Evolutionary conservation across 345 rosid genomes (phyloP), one percentile per base, ranked within the genome.

Genomic region (Excoecaria agallocha): DNA sequence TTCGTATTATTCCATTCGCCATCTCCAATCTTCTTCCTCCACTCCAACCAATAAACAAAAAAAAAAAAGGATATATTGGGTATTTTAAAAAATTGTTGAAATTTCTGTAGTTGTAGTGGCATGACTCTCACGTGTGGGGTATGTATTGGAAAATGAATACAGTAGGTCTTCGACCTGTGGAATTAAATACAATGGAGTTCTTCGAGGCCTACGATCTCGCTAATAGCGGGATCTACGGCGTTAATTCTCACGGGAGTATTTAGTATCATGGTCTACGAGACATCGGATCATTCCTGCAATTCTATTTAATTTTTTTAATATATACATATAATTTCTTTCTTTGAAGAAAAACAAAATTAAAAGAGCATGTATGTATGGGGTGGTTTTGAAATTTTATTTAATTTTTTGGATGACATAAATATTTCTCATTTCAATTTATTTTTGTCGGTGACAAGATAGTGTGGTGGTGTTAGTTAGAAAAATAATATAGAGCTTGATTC

Each of bases 151-250:
- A 84, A 78, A 20, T 6, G 56, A 10, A 49, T 66, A 60, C 8
- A 10, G 67, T 84, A 71, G 61, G 10, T 79, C 75, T 77, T 68
- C 73, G 62, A 73, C 52, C 67, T 13, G 8, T 16, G 71, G 30
- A 20, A 74, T 55, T 66, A 55, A 67, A 74, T 73, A 35, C 16
- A 41, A 25, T 54, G 35, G 80, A 74, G 78, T 48, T 16, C 66
- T 76, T 72, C 84, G 74, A 85, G 82, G 81, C 76, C 76, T 74
- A 7, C 16, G 85, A 84, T 84, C 67, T 56, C 75, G 78, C 86
- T 41, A 66, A 66, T 55, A 24, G 72, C 86, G 89, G 80, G 73
- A 83, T 84, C 84, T 66, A 84, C 91, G 87, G 86, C 87, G 49
- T 37, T 65, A 72, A 79, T 71, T 79, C 77, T 79, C 80, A 75